Base-by-base conservation (phyloP, 2,329 filamentous ascomycete species). In the Epichloe scottii region DNA sequence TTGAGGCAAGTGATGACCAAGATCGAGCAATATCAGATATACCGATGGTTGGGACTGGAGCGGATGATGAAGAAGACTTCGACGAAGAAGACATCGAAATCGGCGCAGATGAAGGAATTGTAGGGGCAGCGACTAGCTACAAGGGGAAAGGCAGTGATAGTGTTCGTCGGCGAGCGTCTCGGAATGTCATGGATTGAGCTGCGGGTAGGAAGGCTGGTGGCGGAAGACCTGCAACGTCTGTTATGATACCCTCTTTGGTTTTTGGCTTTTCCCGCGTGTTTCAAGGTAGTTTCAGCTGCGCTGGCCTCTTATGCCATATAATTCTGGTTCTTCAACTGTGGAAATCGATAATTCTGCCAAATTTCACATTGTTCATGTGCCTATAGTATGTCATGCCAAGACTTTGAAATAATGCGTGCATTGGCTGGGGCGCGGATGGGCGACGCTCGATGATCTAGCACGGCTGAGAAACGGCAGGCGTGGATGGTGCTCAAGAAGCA, bases 71-170 rank as follows among this genome's bases (percentile, higher is more conserved):
- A 53, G 68, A 62, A 14, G 66, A 68, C 15, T 57, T 66, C 30
- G 68, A 72, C 30, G 66, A 69, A n/a, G 63, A 61, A n/a, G 66
- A 66, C 7, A 60, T 62, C 33, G 57, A 57, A 19, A 57, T 58
- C 11, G 59, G 51, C 37, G 58, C 51, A 37, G 57, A 58, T 30
- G 62, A 53, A 35, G 66, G 66, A 8, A 73, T 76, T 57, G 75
- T 71, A 17, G 77, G 77, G 0, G 61, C 76, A 51, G 78, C 78
- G 3, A 82, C 78, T 26, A 79, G 77, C 54, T 75, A 68, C 53
- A 71, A 69, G 53, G 70, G 72, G 40, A 66, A 62, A 37, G 64
- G 65, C 2, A 57, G 58, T 14, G 58, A 58, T 11, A 63, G 57
- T 23, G 53, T 68, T 19, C 64, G 68, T 40, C 61, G 61, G 40